These are phyloP conservation scores for Xylaria sp. DNA, from an alignment of 2,329 filamentous ascomycete genomes.

Conservation along the genomic window DNA sequence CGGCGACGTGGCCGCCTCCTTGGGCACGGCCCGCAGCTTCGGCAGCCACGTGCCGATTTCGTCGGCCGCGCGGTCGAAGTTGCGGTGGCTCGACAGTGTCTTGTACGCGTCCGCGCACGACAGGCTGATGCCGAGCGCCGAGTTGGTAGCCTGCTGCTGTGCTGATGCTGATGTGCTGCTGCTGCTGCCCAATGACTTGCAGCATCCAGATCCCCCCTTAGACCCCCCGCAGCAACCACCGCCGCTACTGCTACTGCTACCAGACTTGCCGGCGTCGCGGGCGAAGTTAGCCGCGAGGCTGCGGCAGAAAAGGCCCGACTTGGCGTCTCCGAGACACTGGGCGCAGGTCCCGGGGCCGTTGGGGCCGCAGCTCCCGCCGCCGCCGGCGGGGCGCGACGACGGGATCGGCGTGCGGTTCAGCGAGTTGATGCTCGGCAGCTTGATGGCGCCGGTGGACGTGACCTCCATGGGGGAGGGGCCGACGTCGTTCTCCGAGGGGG, in stretches of 20 bases:
- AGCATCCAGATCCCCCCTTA: slow-evolving; percentile 64
- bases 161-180: slow-evolving; percentile 30
- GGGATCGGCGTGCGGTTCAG: slow-evolving; percentile 37
- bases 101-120: slow-evolving; percentile 80
- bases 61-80: slow-evolving; percentile 73
- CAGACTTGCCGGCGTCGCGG: slow-evolving; percentile 38
- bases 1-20: slow-evolving; percentile 41
- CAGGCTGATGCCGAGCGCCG: slow-evolving; percentile 55
- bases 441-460: slow-evolving; percentile 62
- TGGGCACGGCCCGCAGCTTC: slow-evolving; percentile 65
- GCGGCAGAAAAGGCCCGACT: slow-evolving; percentile 81
- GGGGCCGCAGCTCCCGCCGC: slow-evolving; percentile 54
- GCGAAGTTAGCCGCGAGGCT: slow-evolving; percentile 71
- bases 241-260: slow-evolving; percentile 63
- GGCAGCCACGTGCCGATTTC: slow-evolving; percentile 78
- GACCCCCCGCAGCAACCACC: slow-evolving; percentile 67
- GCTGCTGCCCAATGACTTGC: slow-evolving; percentile 57
- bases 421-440: slow-evolving; percentile 52
- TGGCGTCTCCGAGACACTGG: slow-evolving; percentile 76
- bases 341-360: slow-evolving; percentile 78
- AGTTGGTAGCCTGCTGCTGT: no score
- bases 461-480: slow-evolving; percentile 61
- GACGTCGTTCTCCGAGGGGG: slow-evolving; percentile 63
- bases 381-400: slow-evolving; percentile 32
- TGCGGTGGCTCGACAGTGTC: slow-evolving; percentile 74